Base-by-base conservation (phyloP, 176 grass and related monocot genomes). In the Dendrocalamus sinicus region DNA sequence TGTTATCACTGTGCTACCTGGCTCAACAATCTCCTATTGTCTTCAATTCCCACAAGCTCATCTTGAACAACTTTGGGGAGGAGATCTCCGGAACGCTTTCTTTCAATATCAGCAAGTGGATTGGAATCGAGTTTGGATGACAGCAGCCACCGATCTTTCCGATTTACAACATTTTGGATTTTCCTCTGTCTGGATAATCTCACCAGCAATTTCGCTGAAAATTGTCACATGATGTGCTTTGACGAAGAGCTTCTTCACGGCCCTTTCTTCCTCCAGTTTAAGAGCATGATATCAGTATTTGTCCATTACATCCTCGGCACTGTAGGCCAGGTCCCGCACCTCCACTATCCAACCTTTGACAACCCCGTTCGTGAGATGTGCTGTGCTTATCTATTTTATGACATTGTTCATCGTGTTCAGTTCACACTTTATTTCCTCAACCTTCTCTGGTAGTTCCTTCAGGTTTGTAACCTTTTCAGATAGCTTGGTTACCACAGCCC, bases 381-480 rank as follows among this genome's bases (percentile, higher is more conserved):
- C 6, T 41, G 40, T 41, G 40, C 7, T 7, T 7, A 41, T 41
- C 40, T 41, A 7, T 7, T 41, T 5, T 41, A 41, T 41, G 5
- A 1, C 40, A 41, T 47, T 81, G 37, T 47, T 81, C 78, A 87
- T 87, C 30, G 30, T 32, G 30, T 32, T 32, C 30, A 32, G 30
- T 32, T 32, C 30, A 32, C 30, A 32, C 40, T 7, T 57, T 67
- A 75, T 87, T 37, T 59, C 5, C 8, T 23, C 3, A 16, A 87
- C 57, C 60, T 59, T 87, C 22, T 81, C 32, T 26, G 65, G 9
- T 47, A 87, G 60, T 24, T 81, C 61, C 43, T 9, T 58, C 23
- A 87, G 70, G 67, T 81, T 87, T 39, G 0, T 9, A 58, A 81
- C 23, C 5, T 74, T 87, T 65, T 44, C 68, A 44, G 58, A 87